Base-by-base conservation (phyloP, 2,329 filamentous ascomycete species). In the Ophiostoma triangulosporum region DNA sequence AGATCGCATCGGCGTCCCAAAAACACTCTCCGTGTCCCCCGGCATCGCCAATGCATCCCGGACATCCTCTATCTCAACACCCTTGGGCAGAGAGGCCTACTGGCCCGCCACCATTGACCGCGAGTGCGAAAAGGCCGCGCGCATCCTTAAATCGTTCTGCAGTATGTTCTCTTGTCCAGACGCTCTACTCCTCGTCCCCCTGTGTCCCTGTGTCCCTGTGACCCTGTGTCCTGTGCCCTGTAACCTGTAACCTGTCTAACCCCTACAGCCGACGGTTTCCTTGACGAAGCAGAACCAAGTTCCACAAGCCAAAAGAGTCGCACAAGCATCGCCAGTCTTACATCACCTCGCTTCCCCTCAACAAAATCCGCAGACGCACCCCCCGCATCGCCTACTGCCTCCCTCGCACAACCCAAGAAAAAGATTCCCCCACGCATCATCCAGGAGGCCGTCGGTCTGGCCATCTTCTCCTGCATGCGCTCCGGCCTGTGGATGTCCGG, bases 391-490 rank as follows among this genome's bases (percentile, higher is more conserved):
- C 53, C 58, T 9, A 54, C 58, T 2, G 22, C 50, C 3, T 40
- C 52, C 64, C 81, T 68, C 50, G 73, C 72, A 50, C 73, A 73
- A 52, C 71, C 87, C 17, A 68, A 75, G 51, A 88, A 91, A 69
- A 93, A 89, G 70, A 96, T 97, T 27, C 91, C 91, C 0, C 73
- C 83, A 54, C 78, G 84, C 63, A 88, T 96, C 54, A 88, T 97
- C 61, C 81, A 86, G 64, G 87, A 93, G 69, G 89, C 90, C 27
- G 88, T 91, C 60, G 91, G 88, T 11, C 77, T 97, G 55, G 90
- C 88, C 53, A 87, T 97, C 60, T 96, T 96, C 70, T 95, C 90
- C 1, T 95, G 88, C 29, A 95, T 96, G 88, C 83, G 91, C 56
- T 91, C 88, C 14, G 91, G 91, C 12, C 72, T 96, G 31, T 95